Base-by-base conservation (phyloP, 257 asterid species). In the Nicotiana paniculata region DNA sequence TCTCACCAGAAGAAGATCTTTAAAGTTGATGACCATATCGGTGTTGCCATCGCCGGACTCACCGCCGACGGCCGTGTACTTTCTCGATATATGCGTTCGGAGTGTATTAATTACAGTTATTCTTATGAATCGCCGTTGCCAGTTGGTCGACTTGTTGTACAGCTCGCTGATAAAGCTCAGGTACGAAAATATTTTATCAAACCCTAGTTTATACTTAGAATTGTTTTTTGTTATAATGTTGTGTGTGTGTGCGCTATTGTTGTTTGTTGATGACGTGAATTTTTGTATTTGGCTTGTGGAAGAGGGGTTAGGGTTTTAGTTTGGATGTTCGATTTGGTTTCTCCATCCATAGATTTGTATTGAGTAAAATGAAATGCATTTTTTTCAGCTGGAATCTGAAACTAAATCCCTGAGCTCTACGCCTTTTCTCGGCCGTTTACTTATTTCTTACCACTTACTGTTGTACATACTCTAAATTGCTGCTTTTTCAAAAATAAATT, bases 1-100 rank as follows among this genome's bases (percentile, higher is more conserved):
- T 95, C 99, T 48, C 97, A 95, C 89, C 99, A 95, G 90, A 95
- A 93, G 95, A 95, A 95, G 97, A 95, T 95, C 90, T 95, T 95
- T 90, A 95, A 95, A 90, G 97, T 95, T 67, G 99, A 95, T 68
- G 96, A 95, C 85, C 98, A 95, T 90, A 93, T 95, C 86, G 99
- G 99, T 39, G 97, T 93, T 70, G 97, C 98, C 82, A 95, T 95
- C 81, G 97, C 99, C 24, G 99, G 99, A 3, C 96, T 95, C 66
- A 93, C 99, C n/a, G 97, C 99, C 79, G 99, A 95, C 83, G 99
- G 99, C 5, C 93, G 98, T 2, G 99, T 95, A 33, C 95, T 95
- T n/a, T 93, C 99, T 54, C 87, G 98, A 37, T 95, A 93, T 68
- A 95, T 95, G 99, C 91, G 99, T 37, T 88, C 93, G 9, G 99